phyloP scores from a whole-genome alignment of 768 basidiomycete species.

The Pilatotrama ljubarskyi region DNA sequence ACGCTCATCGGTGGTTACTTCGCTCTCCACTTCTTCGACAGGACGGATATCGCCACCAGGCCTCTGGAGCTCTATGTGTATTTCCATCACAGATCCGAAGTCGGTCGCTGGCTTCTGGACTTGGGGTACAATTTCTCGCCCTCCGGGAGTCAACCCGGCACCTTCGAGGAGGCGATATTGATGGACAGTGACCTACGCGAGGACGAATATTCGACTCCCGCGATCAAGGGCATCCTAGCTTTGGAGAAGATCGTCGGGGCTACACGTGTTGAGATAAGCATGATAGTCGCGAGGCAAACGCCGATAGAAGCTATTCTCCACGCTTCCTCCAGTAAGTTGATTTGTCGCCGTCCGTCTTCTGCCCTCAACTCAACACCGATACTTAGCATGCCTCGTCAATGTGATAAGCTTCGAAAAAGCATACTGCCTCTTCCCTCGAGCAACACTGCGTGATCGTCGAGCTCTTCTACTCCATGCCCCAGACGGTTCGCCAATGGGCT shows the following conservation, averaged over 20 bases:
- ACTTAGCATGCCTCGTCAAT: constrained; percentile 50
- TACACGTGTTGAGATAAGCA: too few relatives aligned
- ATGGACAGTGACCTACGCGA: neutral
- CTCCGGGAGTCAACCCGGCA: constrained; percentile 20
- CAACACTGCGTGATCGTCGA: constrained; percentile 39
- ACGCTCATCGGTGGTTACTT: constrained; percentile 15
- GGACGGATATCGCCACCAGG: neutral
- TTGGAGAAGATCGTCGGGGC: constrained; percentile 16
- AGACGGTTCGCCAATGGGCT: neutral
- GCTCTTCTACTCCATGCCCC: too few relatives aligned
- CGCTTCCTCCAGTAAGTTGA: constrained; percentile 47
- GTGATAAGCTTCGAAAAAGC: constrained; percentile 42
- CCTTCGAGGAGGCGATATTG: too few relatives aligned
- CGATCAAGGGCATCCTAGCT: constrained; percentile 34
- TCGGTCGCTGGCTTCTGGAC: constrained; percentile 34
- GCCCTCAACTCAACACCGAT: too few relatives aligned
- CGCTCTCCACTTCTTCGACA: constrained; percentile 6
- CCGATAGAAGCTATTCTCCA: constrained; percentile 40
- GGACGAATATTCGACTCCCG: constrained; percentile 22
- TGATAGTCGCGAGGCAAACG: constrained; percentile 36
- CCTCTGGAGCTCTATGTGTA: neutral
- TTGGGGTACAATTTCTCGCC: constrained; percentile 35
- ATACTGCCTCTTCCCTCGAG: constrained; percentile 43
- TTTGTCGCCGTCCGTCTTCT: too few relatives aligned
- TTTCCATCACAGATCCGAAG: neutral